Evolutionary conservation across 805 yeast genomes (phyloP).

Genomic region (Schizosaccharomyces lindneri): DNA sequence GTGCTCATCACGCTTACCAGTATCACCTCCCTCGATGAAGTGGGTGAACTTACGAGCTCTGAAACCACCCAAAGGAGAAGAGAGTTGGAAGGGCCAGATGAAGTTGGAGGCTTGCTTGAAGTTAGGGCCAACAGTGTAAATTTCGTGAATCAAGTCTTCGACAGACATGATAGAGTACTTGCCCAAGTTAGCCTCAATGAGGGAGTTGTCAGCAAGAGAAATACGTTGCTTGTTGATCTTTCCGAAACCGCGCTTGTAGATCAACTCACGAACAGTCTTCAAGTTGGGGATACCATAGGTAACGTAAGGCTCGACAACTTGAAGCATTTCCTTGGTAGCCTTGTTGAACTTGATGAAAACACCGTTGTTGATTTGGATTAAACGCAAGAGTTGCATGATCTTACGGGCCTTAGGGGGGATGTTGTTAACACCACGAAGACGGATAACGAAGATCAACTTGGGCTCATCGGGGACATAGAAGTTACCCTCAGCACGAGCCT

Average conservation of each 20-base stretch:
- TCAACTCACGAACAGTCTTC: conserved; percentile 45
- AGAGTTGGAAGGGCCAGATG: conserved; percentile 66
- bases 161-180: conserved; percentile 50
- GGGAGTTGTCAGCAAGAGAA: conserved; percentile 42
- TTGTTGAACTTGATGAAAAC: conserved; percentile 56
- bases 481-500: conserved; percentile 80
- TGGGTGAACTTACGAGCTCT: conserved; percentile 57
- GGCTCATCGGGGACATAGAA: conserved; percentile 64
- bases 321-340: conserved; percentile 54
- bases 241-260: conserved; percentile 71
- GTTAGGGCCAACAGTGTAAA: conserved; percentile 62
- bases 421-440: conserved; percentile 61
- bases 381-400: conserved; percentile 53
- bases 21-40: conserved; percentile 65
- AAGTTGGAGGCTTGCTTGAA: conserved; percentile 70
- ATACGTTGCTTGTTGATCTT: conserved; percentile 59
- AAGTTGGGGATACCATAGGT: conserved; percentile 64
- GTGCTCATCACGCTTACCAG: conserved; percentile 63
- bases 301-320: conserved; percentile 59
- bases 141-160: conserved; percentile 63
- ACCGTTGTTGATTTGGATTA: conserved; percentile 59
- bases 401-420: conserved; percentile 66
- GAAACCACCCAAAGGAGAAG: conserved; percentile 68
- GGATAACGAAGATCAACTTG: conserved; percentile 42
- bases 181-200: conserved; percentile 47